A percentile compares a stretch with the other conserved stretches of the same genome.
phyloP scores from a whole-genome alignment of 148 eudicot species.

The Rhododendron henanense region DNA sequence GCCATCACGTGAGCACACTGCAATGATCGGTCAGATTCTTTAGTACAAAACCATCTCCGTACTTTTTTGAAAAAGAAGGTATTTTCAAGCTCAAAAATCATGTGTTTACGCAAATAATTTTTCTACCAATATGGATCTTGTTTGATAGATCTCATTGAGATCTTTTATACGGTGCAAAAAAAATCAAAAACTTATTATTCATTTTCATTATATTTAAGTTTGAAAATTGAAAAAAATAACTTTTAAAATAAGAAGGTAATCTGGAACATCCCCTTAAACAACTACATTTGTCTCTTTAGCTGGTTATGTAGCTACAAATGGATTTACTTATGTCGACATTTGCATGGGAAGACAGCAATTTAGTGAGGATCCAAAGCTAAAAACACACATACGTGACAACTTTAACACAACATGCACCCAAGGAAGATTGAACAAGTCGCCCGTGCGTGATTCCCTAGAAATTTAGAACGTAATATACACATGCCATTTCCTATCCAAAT shows the following conservation, averaged over 20 bases:
- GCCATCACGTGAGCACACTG: constrained; percentile 99
- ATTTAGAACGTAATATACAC: not conserved
- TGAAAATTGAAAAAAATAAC: no score
- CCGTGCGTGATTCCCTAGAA: not conserved
- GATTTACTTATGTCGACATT: not conserved
- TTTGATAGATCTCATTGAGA: no score
- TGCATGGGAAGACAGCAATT: not conserved
- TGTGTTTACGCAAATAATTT: no score
- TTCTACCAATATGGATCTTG: no score
- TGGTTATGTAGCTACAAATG: not conserved
- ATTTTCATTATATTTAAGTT: no score
- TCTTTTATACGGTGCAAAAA: no score
- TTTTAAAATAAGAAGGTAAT: no score
- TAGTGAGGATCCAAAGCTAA: not conserved
- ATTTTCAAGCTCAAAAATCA: no score
- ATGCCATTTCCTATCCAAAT: not conserved
- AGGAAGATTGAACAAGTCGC: not conserved
- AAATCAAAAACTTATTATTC: no score
- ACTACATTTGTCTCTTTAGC: not conserved
- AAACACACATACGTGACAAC: not conserved
- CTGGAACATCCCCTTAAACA: not conserved
- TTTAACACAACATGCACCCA: not conserved
- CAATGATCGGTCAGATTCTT: constrained; percentile 18
- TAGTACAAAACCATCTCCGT: not conserved
- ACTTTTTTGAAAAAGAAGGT: not conserved